Evolutionary conservation across 116 monocot genomes (phyloP), one percentile per base, ranked within the genome.

Genomic region (Papilionanthe hybrid): DNA sequence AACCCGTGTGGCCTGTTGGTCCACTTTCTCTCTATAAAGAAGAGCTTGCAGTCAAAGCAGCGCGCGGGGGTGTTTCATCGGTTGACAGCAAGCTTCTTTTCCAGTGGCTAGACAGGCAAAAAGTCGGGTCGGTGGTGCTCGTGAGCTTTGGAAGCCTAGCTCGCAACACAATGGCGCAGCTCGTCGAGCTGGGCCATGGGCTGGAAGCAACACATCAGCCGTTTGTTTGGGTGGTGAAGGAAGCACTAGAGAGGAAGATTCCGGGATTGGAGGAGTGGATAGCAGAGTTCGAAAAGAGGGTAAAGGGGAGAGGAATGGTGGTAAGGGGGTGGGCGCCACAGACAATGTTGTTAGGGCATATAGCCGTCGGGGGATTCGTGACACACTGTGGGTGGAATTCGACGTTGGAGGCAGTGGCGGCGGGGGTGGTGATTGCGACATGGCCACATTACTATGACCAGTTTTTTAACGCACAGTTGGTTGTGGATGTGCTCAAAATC

Each of bases 371-470:
- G 17, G 84, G 89, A 18, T 84, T 89, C 82, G 37, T 89, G 66
- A 89, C 89, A 18, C 86, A 86, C 57, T 86, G 86, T 32, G 32
- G 74, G 86, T 89, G 89, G 89, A 89, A 89, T 79, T 32, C 32
- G 32, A 32, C 2, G 32, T 29, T 76, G 71, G 82, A 86, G 67
- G 79, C 63, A 0, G 17, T 82, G n/a, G 0, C 71, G 0, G 79
- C 82, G 13, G 86, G 86, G 10, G 60, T 86, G 79, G 76, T 82
- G 32, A 72, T 86, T 77, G 63, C 82, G 6, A 82, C 86, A n/a
- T 86, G 86, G 86, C 86, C 83, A 18, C 83, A 77, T 32, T 82
- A 79, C 13, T 25, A 45, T 0, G 86, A 86, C 42, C 86, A 86
- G 57, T 86, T 86, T 50, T 76, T 86, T 0, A 79, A 86, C 57